Evolutionary conservation across 2,329 filamentous ascomycete species (phyloP).

Genomic region (Talaromyces sp.): DNA sequence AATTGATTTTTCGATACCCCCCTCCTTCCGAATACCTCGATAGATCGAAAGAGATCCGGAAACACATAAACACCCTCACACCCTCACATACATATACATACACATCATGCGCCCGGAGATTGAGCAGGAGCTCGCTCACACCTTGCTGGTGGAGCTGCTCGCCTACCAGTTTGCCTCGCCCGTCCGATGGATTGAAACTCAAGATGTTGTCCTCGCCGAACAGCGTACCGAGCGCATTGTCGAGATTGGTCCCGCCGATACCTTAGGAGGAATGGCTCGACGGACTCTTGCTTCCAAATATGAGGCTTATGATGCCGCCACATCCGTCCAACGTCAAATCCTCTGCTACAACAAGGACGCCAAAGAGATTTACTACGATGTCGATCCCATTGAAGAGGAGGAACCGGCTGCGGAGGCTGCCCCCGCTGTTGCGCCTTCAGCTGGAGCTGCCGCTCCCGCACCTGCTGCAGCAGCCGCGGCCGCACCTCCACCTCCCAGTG

Average conservation of each 20-base stretch:
- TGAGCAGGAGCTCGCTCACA: slow-evolving; percentile 98
- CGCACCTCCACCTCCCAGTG: slow-evolving; percentile 63
- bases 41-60: slow-evolving; percentile 2
- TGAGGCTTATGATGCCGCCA: slow-evolving; percentile 96
- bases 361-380: slow-evolving; percentile 99
- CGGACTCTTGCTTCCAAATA: slow-evolving; percentile 95
- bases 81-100: slow-evolving; percentile 3
- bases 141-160: slow-evolving; percentile 95
- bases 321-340: slow-evolving; percentile 94
- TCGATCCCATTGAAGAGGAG: slow-evolving; percentile 92
- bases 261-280: slow-evolving; percentile 95
- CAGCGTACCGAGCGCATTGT: slow-evolving; percentile 96
- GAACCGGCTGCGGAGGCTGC: slow-evolving; percentile 54
- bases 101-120: slow-evolving; percentile 91
- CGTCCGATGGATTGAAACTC: slow-evolving; percentile 99
- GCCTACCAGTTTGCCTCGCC: slow-evolving; percentile 99
- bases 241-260: slow-evolving; percentile 95
- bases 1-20: slow-evolving; percentile 25
- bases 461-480: slow-evolving; percentile 59
- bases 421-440: slow-evolving; percentile 41
- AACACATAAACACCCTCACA: background rate
- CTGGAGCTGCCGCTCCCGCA: slow-evolving; percentile 48
- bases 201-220: slow-evolving; percentile 98
- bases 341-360: slow-evolving; percentile 99
- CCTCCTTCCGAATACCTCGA: slow-evolving; percentile 14